Evolutionary conservation across 305 asterid genomes (phyloP).

Genomic region (Rubia tinctorum): DNA sequence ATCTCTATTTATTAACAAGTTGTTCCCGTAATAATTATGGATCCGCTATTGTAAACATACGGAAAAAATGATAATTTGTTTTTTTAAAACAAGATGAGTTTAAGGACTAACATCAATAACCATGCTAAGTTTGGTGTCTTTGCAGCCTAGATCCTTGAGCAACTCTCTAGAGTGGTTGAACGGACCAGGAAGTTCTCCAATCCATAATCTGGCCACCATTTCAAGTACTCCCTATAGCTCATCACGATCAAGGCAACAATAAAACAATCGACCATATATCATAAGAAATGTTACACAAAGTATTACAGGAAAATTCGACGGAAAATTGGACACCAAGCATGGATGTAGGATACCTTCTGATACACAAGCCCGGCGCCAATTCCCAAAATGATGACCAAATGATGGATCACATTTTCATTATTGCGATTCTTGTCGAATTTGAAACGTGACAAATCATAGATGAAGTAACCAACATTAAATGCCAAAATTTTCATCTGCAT

Average conservation of each 20-base stretch:
- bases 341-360: not conserved
- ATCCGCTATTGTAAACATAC: too few species aligned
- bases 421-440: not conserved
- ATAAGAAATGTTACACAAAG: not conserved
- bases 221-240: not conserved
- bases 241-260: not conserved
- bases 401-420: not conserved
- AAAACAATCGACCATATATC: not conserved
- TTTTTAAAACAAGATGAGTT: not conserved
- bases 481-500: slow-evolving; percentile 65
- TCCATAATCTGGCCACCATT: slow-evolving; percentile 1
- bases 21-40: too few species aligned
- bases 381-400: not conserved
- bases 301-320: not conserved
- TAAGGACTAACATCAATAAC: not conserved
- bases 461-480: slow-evolving; percentile 45
- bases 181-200: not conserved
- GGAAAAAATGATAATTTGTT: not conserved
- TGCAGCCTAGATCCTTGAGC: not conserved
- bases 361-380: not conserved
- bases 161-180: not conserved
- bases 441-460: slow-evolving; percentile 23
- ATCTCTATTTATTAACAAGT: too few species aligned
- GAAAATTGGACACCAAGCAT: not conserved
- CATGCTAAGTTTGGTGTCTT: not conserved